Conservation (phyloP, 2,329 filamentous ascomycete genomes). For the Cladosporium sp. region DNA sequence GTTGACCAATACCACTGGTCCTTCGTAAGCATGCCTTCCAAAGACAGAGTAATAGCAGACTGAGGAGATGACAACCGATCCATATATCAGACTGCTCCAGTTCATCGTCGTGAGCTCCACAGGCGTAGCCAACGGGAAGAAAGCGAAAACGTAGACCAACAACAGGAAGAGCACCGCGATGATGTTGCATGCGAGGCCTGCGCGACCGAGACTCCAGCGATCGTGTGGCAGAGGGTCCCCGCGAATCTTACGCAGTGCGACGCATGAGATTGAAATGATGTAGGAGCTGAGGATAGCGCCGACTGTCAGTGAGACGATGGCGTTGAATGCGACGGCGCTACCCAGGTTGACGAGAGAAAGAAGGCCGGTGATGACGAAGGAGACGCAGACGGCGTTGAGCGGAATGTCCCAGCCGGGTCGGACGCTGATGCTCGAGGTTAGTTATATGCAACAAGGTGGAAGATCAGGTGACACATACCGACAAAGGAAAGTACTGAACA, state of each 20-base stretch:
- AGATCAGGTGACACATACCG: neutral
- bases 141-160: slow-evolving; percentile 19
- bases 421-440: slow-evolving; percentile 22
- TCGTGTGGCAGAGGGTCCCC: slow-evolving; percentile 9
- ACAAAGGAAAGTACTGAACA: slow-evolving; percentile 35
- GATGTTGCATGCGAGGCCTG: slow-evolving; percentile 15
- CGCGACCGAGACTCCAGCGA: slow-evolving; percentile 13
- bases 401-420: slow-evolving; percentile 31
- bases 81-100: slow-evolving; percentile 38
- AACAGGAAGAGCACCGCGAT: slow-evolving; percentile 16
- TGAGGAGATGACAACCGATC: slow-evolving; percentile 25
- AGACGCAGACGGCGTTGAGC: slow-evolving; percentile 21
- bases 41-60: slow-evolving; percentile 22
- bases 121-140: slow-evolving; percentile 22
- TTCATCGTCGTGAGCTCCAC: slow-evolving; percentile 31
- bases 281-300: slow-evolving; percentile 37
- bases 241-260: slow-evolving; percentile 8
- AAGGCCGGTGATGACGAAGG: slow-evolving; percentile 21
- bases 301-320: slow-evolving; percentile 43
- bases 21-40: slow-evolving; percentile 27
- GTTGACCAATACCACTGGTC: slow-evolving; percentile 23
- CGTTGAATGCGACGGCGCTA: slow-evolving; percentile 28
- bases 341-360: slow-evolving; percentile 21
- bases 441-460: neutral
- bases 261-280: slow-evolving; percentile 36